Base-by-base conservation (phyloP, 768 basidiomycete species). In the Trametopsis cervina region DNA sequence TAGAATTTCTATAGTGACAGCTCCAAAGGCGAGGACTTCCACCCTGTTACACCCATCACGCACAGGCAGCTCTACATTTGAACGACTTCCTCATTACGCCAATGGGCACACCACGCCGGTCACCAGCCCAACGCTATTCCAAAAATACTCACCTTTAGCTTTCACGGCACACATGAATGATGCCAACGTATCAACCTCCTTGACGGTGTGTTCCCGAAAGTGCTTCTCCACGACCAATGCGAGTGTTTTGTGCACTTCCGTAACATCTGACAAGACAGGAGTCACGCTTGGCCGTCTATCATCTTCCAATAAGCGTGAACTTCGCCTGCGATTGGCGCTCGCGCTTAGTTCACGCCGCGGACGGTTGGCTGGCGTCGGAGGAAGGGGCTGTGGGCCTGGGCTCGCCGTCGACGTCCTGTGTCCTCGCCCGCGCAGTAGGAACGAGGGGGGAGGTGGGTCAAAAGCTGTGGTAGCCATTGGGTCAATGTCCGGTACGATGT, bases 181-280 rank as follows among this genome's bases (percentile, higher is more conserved):
- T 17, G 85, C 84, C 35, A 90, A 68, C n/a, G 81, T 85, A 51
- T 90, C 89, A 40, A 87, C 80, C 64, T 91, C 89, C 63, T 83
- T 82, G 44, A 81, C 71, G 11, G 72, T 71, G 49, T 78, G 69
- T 33, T 83, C 79, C 48, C 76, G 71, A 61, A 88, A 90, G 64
- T 91, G 89, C 46, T 72, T 72, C 57, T 88, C 83, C 2, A 80
- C 86, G 35, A 91, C 73, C 6, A 69, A 66, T 2, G 88, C 88
- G 26, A 91, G 65, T 38, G 84, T 73, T 0, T 62, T 69, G 50
- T 88, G 82, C 13, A 88, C 69, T 29, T 89, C 87, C 26, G 71
- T 73, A 11, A 83, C 60, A 60, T 91, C 89, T 9, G 83, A 76
- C 47, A 89, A 62, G 44, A 89, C 76, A 2, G 87, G 83, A 7